Evolutionary conservation across 441 rosid species (phyloP).

Genomic region (Melastoma candidum): DNA sequence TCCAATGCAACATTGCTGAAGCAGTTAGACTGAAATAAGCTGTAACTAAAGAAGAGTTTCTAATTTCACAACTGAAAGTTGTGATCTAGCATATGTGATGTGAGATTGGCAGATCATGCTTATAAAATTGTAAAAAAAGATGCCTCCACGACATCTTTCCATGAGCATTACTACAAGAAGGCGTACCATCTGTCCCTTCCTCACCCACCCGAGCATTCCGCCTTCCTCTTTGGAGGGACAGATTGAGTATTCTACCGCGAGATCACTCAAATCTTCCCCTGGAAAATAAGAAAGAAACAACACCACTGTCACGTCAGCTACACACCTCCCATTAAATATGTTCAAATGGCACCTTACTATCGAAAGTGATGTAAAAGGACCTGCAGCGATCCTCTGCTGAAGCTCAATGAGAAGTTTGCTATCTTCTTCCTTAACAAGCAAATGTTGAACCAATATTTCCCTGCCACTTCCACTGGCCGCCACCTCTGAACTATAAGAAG

Average conservation of each 20-base stretch:
- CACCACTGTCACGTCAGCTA: constrained; percentile 6
- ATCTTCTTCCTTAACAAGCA: constrained; percentile 72
- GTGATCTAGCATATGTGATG: too few species aligned
- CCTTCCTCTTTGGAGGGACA: constrained; percentile 78
- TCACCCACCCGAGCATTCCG: constrained; percentile 92
- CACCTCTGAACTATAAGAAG: constrained; percentile 47
- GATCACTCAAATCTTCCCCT: constrained; percentile 90
- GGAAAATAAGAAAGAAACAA: constrained; percentile 16
- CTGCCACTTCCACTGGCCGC: constrained; percentile 28
- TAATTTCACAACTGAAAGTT: too few species aligned
- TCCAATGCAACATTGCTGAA: neutral
- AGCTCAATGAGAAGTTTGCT: constrained; percentile 46
- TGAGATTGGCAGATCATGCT: neutral
- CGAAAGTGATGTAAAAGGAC: constrained; percentile 18
- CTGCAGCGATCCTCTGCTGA: constrained; percentile 45
- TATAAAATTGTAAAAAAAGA: too few species aligned
- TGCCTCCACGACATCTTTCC: too few species aligned
- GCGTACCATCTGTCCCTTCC: constrained; percentile 73
- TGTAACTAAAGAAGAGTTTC: too few species aligned
- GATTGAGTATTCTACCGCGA: constrained; percentile 64
- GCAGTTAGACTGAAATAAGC: too few species aligned
- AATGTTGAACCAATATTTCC: constrained; percentile 74
- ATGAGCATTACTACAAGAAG: too few species aligned
- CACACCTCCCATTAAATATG: too few species aligned
- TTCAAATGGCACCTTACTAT: too few species aligned